Conservation (phyloP, 345 rosid genomes). For the Draba incana region DNA sequence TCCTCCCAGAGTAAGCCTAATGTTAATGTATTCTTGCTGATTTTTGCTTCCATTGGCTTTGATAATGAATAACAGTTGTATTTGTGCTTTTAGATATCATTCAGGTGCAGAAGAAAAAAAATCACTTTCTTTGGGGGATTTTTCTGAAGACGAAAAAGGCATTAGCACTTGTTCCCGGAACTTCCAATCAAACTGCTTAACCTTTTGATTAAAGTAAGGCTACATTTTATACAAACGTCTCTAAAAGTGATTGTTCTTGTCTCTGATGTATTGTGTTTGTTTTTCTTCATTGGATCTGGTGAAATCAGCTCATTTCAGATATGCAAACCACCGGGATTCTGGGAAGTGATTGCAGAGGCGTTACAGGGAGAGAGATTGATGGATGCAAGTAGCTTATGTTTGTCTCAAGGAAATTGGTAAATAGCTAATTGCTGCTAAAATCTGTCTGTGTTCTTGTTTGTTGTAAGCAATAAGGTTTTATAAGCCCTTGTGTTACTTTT, state of each 20-base stretch:
- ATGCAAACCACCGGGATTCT: constrained; percentile 3
- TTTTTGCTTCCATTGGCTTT: neutral
- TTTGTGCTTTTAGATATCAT: constrained; percentile 27
- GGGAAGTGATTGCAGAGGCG: constrained; percentile 24
- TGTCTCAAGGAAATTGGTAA: constrained; percentile 7
- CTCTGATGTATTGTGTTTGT: constrained; percentile 16
- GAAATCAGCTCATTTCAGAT: constrained; percentile 2
- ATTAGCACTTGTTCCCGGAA: constrained; percentile 35
- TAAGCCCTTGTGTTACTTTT: neutral
- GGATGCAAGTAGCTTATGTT: neutral
- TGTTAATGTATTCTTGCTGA: constrained; percentile 1
- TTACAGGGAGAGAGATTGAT: constrained; percentile 18
- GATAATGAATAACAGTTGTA: neutral
- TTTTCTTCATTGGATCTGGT: constrained; percentile 15
- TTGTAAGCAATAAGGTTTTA: constrained; percentile 12
- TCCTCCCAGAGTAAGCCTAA: constrained; percentile 53
- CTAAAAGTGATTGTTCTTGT: neutral
- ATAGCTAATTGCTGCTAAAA: neutral
- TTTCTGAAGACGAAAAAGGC: constrained; percentile 29
- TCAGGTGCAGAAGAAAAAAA: constrained; percentile 39
- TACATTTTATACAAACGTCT: no score
- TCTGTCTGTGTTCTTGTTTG: constrained; percentile 7
- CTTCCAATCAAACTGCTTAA: constrained; percentile 24
- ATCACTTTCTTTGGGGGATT: constrained; percentile 39
- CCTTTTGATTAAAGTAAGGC: constrained; percentile 26